These are phyloP conservation scores for Hyaloscypha finlandica DNA, from an alignment of 495 filamentous ascomycete species.

Conservation along the genomic window DNA sequence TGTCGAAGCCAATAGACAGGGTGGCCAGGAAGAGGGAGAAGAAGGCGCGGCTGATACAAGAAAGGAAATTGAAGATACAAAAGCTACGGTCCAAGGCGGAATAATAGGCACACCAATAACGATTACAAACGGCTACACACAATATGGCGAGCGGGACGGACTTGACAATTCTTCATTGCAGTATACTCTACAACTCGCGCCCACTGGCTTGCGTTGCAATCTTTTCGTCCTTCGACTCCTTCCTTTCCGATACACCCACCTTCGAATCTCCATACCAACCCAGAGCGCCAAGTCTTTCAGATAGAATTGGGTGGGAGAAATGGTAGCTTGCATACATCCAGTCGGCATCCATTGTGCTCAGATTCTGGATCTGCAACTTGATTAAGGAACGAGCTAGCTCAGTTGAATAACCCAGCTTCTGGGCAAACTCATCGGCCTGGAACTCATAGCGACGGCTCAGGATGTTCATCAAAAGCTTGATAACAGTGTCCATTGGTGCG, in stretches of 20 bases:
- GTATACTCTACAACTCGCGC: slow-evolving; percentile 32
- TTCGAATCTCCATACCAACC: slow-evolving; percentile 66
- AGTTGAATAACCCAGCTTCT: slow-evolving; percentile 78
- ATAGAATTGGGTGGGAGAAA: slow-evolving; percentile 95
- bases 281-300: slow-evolving; percentile 87
- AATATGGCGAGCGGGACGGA: neutral
- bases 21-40: slow-evolving; percentile 42
- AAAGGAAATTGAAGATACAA: slow-evolving; percentile 19
- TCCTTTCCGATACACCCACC: slow-evolving; percentile 28
- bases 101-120: slow-evolving; percentile 2
- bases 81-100: slow-evolving; percentile 9
- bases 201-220: slow-evolving; percentile 31
- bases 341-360: slow-evolving; percentile 98
- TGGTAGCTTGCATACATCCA: slow-evolving; percentile 98
- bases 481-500: slow-evolving; percentile 84
- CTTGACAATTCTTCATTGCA: neutral
- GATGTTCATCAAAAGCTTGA: slow-evolving; percentile 95
- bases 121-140: neutral
- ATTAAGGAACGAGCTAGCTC: slow-evolving; percentile 86
- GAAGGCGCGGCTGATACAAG: slow-evolving; percentile 33
- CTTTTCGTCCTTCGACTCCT: slow-evolving; percentile 45
- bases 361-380: slow-evolving; percentile 97
- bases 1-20: slow-evolving; percentile 34
- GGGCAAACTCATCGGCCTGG: slow-evolving; percentile 90
- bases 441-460: slow-evolving; percentile 92